Conservation (phyloP, 2,329 filamentous ascomycete genomes). For the Ceratocystis alfenasii region DNA sequence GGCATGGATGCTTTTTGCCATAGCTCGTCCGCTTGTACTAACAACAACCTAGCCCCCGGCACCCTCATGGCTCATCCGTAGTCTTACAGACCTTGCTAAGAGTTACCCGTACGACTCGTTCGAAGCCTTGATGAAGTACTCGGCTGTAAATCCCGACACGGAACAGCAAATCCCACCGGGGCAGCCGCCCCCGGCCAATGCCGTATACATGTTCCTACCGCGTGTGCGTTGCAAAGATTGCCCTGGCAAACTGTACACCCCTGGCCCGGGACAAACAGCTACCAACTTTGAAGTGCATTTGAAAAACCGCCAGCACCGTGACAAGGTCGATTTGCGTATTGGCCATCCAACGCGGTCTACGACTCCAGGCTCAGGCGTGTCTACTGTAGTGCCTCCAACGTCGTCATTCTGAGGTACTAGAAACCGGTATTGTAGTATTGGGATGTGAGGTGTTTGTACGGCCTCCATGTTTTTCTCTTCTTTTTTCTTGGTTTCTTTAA, state of each 20-base stretch:
- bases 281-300: constrained; percentile 90
- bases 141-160: constrained; percentile 61
- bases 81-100: constrained; percentile 58
- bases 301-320: constrained; percentile 68
- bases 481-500: background rate
- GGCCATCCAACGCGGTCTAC: constrained; percentile 24
- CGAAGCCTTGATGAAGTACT: constrained; percentile 84
- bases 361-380: background rate
- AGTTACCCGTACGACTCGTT: constrained; percentile 73
- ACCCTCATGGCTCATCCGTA: constrained; percentile 70
- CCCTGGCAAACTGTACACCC: constrained; percentile 85
- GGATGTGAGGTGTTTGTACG: background rate
- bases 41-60: constrained; percentile 54
- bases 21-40: background rate
- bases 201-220: constrained; percentile 74
- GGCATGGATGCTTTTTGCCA: background rate
- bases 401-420: background rate
- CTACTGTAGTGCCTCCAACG: background rate
- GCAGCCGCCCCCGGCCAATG: constrained; percentile 45
- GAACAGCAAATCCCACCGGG: constrained; percentile 48
- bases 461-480: constrained; percentile 2
- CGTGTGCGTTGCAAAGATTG: constrained; percentile 88
- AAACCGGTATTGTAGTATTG: background rate
- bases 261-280: constrained; percentile 71
- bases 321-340: constrained; percentile 43